Conservation (phyloP, 2,329 filamentous ascomycete species). For the Nothophaeocryptopus gaeumannii region DNA sequence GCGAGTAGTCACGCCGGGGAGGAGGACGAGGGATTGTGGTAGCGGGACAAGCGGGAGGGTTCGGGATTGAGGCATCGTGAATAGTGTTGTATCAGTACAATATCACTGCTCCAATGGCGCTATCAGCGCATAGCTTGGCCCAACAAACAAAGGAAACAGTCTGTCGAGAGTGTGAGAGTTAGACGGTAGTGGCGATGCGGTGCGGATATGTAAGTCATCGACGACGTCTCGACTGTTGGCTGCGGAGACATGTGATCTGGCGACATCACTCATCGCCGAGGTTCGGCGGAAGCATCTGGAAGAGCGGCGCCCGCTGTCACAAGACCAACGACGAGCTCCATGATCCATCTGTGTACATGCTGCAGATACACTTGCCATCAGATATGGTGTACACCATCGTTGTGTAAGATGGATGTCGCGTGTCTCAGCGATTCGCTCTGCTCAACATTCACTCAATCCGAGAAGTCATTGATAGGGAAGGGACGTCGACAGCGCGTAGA, state of each 20-base stretch:
- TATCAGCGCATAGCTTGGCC: not conserved
- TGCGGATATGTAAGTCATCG: constrained; percentile 7
- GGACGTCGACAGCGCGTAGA: not conserved
- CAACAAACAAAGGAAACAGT: constrained; percentile 1
- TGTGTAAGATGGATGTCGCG: not conserved
- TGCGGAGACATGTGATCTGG: not conserved
- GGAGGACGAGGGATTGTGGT: constrained; percentile 73
- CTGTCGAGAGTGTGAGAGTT: not conserved
- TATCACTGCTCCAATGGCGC: not conserved
- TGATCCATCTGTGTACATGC: not conserved
- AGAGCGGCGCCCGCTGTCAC: constrained; percentile 4
- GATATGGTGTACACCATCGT: not conserved
- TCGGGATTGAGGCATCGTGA: constrained; percentile 14
- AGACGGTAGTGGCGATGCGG: constrained; percentile 1
- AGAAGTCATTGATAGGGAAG: not conserved
- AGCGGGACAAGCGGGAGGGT: constrained; percentile 76
- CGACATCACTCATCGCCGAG: not conserved
- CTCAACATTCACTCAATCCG: constrained; percentile 1
- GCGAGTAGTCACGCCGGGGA: constrained; percentile 81
- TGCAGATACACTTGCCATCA: not conserved
- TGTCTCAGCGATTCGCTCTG: not conserved
- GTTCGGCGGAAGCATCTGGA: constrained; percentile 12
- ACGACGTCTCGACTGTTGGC: constrained; percentile 2
- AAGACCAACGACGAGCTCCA: not conserved
- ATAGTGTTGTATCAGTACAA: not conserved